Percentiles rank a stretch among this genome's conserved stretches.
These are phyloP conservation scores for Millerozyma acaciae DNA, from an alignment of 805 yeast species.

Conservation along the genomic window DNA sequence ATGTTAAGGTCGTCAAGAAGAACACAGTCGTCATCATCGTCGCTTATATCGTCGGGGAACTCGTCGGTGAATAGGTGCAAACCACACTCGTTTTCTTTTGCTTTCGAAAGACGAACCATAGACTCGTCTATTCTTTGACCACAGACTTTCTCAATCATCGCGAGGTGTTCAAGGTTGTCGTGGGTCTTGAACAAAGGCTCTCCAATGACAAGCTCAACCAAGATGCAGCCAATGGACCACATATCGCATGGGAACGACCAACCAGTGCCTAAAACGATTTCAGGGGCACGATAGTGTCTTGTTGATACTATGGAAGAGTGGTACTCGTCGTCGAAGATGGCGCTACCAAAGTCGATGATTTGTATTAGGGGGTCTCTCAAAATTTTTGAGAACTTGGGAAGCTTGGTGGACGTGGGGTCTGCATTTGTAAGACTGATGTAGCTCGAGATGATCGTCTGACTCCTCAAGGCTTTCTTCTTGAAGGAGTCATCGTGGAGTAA, in stretches of 20 bases:
- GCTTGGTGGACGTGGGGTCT: slow-evolving; percentile 8
- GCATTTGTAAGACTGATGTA: slow-evolving; percentile 23
- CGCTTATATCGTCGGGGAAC: slow-evolving; percentile 7
- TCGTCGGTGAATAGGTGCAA: slow-evolving; percentile 33
- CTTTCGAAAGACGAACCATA: slow-evolving; percentile 33
- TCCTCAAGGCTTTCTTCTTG: slow-evolving; percentile 31
- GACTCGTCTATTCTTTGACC: slow-evolving; percentile 49
- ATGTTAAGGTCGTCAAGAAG: slow-evolving; percentile 29
- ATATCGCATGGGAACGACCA: slow-evolving; percentile 97
- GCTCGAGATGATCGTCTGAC: slow-evolving; percentile 31
- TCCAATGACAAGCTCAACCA: slow-evolving; percentile 89
- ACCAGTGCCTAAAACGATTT: slow-evolving; percentile 87
- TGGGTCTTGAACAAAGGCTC: slow-evolving; percentile 94
- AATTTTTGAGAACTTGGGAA: slow-evolving; percentile 41
- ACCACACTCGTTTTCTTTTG: slow-evolving; percentile 39
- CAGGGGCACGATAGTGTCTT: slow-evolving; percentile 96
- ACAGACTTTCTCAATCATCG: slow-evolving; percentile 84
- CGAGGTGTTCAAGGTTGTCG: slow-evolving; percentile 90
- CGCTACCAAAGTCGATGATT: slow-evolving; percentile 95
- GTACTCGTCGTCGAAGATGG: slow-evolving; percentile 89
- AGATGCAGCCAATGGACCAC: slow-evolving; percentile 95
- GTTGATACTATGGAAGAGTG: slow-evolving; percentile 92
- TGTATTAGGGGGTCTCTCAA: slow-evolving; percentile 78
- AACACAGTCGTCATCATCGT: slow-evolving; percentile 22
- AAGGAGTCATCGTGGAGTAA: slow-evolving; percentile 56